A percentile compares a stretch with the other conserved stretches of the same genome.
These are phyloP conservation scores for Neolentinus lepideus DNA, from an alignment of 1,284 basidiomycete species.

Conservation along the genomic window DNA sequence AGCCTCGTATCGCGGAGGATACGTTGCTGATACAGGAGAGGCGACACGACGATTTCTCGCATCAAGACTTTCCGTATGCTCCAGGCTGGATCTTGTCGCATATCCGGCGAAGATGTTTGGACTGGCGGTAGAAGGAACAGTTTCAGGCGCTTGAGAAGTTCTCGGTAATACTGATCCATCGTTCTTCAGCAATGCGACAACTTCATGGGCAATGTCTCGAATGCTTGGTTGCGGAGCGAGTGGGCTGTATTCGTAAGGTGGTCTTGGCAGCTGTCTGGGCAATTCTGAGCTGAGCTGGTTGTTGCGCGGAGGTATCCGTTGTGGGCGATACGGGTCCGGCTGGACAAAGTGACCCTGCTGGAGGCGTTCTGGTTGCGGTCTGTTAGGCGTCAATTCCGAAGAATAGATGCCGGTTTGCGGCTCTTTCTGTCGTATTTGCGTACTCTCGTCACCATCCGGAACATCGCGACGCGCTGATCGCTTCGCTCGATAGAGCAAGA, in stretches of 20 bases:
- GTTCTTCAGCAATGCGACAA: not conserved
- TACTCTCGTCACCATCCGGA: not conserved
- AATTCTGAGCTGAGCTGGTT: not conserved
- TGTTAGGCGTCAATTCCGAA: not conserved
- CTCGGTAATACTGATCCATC: not conserved
- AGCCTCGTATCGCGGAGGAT: not conserved
- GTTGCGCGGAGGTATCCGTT: not conserved
- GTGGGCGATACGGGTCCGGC: not conserved
- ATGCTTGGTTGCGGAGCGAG: not conserved
- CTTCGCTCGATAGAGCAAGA: not conserved
- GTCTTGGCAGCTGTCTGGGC: not conserved
- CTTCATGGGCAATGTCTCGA: not conserved
- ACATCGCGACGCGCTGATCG: not conserved
- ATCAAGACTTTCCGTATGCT: not conserved
- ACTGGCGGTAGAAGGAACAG: not conserved
- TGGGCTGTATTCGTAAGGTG: not conserved
- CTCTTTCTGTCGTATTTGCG: not conserved
- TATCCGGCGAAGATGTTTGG: not conserved
- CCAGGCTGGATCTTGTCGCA: not conserved
- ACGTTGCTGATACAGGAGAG: not conserved
- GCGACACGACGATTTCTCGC: not conserved
- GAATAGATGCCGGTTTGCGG: not conserved
- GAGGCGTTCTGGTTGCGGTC: not conserved
- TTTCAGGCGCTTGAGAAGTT: not conserved
- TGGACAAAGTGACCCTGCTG: not conserved